Conservation (phyloP, 169 alveolate genomes). For the Pseudocohnilembus persalinus region DNA sequence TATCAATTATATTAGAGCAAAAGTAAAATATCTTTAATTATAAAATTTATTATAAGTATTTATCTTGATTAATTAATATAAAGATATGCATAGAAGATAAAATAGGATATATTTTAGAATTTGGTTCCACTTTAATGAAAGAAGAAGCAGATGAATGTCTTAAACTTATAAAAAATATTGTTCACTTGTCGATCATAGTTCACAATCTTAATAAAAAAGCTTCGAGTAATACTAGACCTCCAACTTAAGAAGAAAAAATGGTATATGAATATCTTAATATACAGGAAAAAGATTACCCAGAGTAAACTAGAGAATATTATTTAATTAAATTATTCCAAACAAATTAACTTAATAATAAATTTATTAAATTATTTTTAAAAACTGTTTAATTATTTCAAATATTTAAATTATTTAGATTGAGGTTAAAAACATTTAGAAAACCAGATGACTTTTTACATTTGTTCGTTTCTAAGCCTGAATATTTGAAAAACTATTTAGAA, state of each 20-base stretch:
- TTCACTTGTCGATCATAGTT: constrained; percentile 18
- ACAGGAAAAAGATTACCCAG: constrained; percentile 7
- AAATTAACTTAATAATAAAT: too few species aligned
- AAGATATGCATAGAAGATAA: constrained; percentile 8
- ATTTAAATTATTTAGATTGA: not conserved
- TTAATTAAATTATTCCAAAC: too few species aligned
- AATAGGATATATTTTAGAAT: constrained; percentile 27
- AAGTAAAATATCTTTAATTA: constrained; percentile 4
- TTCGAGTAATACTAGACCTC: not conserved
- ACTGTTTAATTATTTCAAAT: not conserved
- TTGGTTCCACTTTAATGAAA: constrained; percentile 48
- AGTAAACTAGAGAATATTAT: not conserved
- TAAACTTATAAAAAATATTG: constrained; percentile 38
- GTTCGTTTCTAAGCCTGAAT: constrained; percentile 32
- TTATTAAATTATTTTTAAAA: too few species aligned
- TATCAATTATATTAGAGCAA: constrained; percentile 31
- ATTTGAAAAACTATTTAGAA: constrained; percentile 29
- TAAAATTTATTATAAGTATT: not conserved
- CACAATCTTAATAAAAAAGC: not conserved
- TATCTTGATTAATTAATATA: not conserved
- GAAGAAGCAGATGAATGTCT: constrained; percentile 26
- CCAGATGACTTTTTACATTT: constrained; percentile 48
- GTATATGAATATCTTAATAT: constrained; percentile 24
- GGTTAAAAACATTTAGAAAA: constrained; percentile 11
- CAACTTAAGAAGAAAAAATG: constrained; percentile 11